Base-by-base conservation (phyloP, 2,329 filamentous ascomycete species). In the Cadophora sp. region DNA sequence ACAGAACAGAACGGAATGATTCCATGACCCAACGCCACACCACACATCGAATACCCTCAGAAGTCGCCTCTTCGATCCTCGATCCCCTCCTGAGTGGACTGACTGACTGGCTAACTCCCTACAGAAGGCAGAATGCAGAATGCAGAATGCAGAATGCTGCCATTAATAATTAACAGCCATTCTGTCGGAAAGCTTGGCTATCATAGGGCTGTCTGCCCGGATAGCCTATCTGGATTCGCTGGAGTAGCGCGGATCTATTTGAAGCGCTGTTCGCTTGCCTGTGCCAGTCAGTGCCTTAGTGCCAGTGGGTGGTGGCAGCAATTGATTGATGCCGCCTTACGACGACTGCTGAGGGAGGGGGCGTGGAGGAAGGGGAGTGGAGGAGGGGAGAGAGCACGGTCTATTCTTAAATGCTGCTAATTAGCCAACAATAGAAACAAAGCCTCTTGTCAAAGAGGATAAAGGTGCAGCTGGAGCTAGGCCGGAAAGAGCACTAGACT, bases 321-420 rank as follows among this genome's bases (percentile, higher is more conserved):
- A 41, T 65, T 67, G 65, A 58, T 66, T 67, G 66, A 48, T 59
- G 68, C 64, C 66, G 69, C 67, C 69, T 68, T 72, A 71, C 65
- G 68, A 68, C 36, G 36, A 33, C 27, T 30, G 27, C 27, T 30
- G 27, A 30, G 27, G 27, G 27, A 6, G 27, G 27, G 27, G n/a
- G n/a, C n/a, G n/a, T 30, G 27, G 27, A 30, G 27, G 27, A n/a
- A n/a, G n/a, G 27, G 20, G 33, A 47, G 14, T 20, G n/a, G 58
- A 22, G 30, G 24, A 27, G 41, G 47, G 58, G 20, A 20, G 18
- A 58, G 20, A 22, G 24, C 62, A 39, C 56, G 43, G 48, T 56
- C 68, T 70, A 70, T 72, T 72, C 69, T 71, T 72, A 75, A 74
- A 66, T 71, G 43, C 59, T 50, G 62, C 61, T 73, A 75, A 75